phyloP scores from a whole-genome alignment of 768 basidiomycete genomes.

The Rhizopogon vinicolor region DNA sequence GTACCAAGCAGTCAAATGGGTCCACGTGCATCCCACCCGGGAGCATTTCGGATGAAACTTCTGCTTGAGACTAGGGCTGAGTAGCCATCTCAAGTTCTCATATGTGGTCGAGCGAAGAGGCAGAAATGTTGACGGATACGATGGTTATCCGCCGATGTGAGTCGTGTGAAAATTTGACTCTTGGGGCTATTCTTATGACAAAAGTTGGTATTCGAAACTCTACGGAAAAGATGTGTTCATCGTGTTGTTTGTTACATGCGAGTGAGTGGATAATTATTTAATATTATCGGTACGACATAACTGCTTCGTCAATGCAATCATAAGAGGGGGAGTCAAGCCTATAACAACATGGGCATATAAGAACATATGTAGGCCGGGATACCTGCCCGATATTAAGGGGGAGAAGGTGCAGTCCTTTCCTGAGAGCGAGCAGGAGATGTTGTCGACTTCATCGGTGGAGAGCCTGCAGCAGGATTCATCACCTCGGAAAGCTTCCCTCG shows the following conservation, averaged over 20 bases:
- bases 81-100: too few species aligned
- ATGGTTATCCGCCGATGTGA: background rate
- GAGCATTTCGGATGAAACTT: too few species aligned
- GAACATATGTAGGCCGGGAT: background rate
- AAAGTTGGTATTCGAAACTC: slow-evolving; percentile 7
- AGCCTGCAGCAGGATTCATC: slow-evolving; percentile 43
- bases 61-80: too few species aligned
- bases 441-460: slow-evolving; percentile 47
- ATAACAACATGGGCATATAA: slow-evolving; percentile 7
- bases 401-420: slow-evolving; percentile 27
- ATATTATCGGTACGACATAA: slow-evolving; percentile 19
- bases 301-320: slow-evolving; percentile 15
- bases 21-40: too few species aligned
- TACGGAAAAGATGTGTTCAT: slow-evolving; percentile 10
- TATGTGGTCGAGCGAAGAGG: too few species aligned
- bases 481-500: slow-evolving; percentile 51
- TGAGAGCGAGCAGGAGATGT: slow-evolving; percentile 48
- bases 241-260: slow-evolving; percentile 26
- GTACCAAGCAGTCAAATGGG: too few species aligned
- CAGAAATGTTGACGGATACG: background rate
- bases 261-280: slow-evolving; percentile 21
- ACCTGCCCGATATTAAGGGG: slow-evolving; percentile 10
- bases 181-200: too few species aligned
- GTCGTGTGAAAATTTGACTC: too few species aligned
- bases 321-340: background rate